These are phyloP conservation scores for Pleurotus sapidus DNA, from an alignment of 768 basidiomycete species.

Conservation along the genomic window DNA sequence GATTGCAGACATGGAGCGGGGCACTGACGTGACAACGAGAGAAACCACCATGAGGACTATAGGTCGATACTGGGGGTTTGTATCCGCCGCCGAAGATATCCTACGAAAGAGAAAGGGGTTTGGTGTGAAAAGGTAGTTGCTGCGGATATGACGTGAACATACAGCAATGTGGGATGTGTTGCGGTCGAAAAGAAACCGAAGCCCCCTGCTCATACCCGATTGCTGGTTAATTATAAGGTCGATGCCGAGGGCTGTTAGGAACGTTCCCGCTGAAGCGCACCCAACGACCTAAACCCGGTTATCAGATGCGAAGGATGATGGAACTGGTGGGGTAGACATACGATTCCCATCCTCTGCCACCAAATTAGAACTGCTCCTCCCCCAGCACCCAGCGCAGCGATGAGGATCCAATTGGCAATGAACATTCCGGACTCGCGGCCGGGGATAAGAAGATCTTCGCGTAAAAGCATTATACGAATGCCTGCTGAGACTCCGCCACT, in stretches of 20 bases:
- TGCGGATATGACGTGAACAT: constrained; percentile 15
- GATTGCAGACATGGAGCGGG: neutral
- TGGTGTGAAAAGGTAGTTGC: neutral
- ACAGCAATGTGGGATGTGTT: constrained; percentile 58
- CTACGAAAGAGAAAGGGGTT: constrained; percentile 23
- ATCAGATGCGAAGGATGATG: neutral
- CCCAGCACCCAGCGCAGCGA: constrained; percentile 39
- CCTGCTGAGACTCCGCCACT: constrained; percentile 58
- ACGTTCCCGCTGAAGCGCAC: constrained; percentile 61
- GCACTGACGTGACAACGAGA: constrained; percentile 54
- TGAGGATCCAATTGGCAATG: constrained; percentile 51
- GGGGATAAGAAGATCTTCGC: constrained; percentile 45
- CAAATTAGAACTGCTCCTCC: constrained; percentile 40
- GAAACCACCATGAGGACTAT: constrained; percentile 52
- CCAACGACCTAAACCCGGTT: constrained; percentile 31
- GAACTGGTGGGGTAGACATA: constrained; percentile 18
- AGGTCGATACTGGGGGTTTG: constrained; percentile 47
- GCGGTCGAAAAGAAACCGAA: constrained; percentile 61
- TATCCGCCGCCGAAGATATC: constrained; percentile 48
- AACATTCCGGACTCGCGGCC: constrained; percentile 22
- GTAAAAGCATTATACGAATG: constrained; percentile 50
- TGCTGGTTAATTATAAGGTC: constrained; percentile 59
- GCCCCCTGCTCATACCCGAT: constrained; percentile 58
- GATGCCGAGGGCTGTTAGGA: constrained; percentile 51
- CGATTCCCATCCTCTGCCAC: constrained; percentile 47